Percentiles rank a stretch among this genome's conserved stretches.
Conservation (phyloP, 1,139 yeast genomes). For the Taphrina confusa region DNA sequence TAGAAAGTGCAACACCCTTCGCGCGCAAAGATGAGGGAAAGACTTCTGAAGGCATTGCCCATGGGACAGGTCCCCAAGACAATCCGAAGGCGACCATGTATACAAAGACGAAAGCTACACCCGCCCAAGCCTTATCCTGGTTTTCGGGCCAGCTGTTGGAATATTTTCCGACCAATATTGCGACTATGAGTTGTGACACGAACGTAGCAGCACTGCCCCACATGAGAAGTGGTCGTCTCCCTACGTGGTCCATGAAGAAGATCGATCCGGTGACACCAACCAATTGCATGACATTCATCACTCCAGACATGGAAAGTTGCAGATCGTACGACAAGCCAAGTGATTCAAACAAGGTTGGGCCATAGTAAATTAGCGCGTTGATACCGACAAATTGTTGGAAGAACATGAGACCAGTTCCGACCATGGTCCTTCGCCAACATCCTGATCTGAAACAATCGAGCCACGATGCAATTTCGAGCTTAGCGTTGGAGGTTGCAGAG, state of each 20-base stretch:
- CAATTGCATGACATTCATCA: slow-evolving; percentile 39
- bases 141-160: slow-evolving; percentile 29
- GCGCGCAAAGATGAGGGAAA: slow-evolving; percentile 36
- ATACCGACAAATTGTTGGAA: slow-evolving; percentile 73
- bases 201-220: slow-evolving; percentile 67
- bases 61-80: slow-evolving; percentile 36
- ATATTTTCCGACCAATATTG: slow-evolving; percentile 54
- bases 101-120: slow-evolving; percentile 27
- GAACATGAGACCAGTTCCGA: slow-evolving; percentile 53
- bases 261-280: slow-evolving; percentile 38
- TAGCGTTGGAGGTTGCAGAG: slow-evolving; percentile 6
- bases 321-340: slow-evolving; percentile 53
- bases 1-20: slow-evolving; percentile 36
- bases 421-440: slow-evolving; percentile 33
- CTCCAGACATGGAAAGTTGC: slow-evolving; percentile 42
- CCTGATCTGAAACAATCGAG: slow-evolving; percentile 33
- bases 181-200: slow-evolving; percentile 62
- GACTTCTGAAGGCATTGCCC: slow-evolving; percentile 35
- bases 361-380: slow-evolving; percentile 66
- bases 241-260: slow-evolving; percentile 62
- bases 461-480: slow-evolving; percentile 35
- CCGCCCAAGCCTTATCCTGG: slow-evolving; percentile 30
- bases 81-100: slow-evolving; percentile 34
- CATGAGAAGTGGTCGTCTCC: slow-evolving; percentile 67
- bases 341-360: slow-evolving; percentile 64